These are phyloP conservation scores for Closterium sp. DNA, from an alignment of 139 green algal genomes.

Conservation along the genomic window DNA sequence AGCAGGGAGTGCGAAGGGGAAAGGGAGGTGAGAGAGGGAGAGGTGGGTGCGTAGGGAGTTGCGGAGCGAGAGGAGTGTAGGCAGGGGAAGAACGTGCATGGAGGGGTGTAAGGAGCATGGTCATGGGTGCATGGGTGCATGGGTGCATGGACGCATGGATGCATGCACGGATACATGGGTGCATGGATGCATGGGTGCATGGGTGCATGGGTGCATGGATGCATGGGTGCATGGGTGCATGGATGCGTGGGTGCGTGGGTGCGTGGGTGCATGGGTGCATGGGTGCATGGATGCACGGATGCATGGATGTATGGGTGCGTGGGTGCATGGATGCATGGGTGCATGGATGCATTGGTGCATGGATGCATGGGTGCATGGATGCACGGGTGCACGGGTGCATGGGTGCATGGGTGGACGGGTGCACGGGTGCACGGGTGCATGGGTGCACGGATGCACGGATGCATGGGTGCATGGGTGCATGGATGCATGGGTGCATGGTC, in stretches of 20 bases:
- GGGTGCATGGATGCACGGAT: not conserved
- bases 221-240: not conserved
- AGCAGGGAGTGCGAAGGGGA: not conserved
- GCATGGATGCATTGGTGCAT: not conserved
- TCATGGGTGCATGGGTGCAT: not conserved
- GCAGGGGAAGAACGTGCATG: not conserved
- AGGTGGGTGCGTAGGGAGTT: too few relatives aligned
- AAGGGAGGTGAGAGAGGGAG: too few relatives aligned
- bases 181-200: not conserved
- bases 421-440: not conserved
- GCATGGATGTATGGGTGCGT: too few relatives aligned
- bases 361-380: not conserved
- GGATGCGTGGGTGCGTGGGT: too few relatives aligned
- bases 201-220: not conserved
- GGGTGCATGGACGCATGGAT: not conserved
- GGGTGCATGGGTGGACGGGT: not conserved
- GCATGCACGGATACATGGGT: not conserved
- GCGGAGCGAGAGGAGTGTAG: too few relatives aligned
- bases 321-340: too few relatives aligned
- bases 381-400: not conserved
- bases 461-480: too few relatives aligned
- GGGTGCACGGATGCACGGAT: too few relatives aligned
- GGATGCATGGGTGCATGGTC: too few relatives aligned
- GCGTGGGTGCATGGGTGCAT: not conserved
- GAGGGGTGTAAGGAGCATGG: not conserved